phyloP scores from a whole-genome alignment of 2,329 filamentous ascomycete species.

The Ophiosphaerella korrae region DNA sequence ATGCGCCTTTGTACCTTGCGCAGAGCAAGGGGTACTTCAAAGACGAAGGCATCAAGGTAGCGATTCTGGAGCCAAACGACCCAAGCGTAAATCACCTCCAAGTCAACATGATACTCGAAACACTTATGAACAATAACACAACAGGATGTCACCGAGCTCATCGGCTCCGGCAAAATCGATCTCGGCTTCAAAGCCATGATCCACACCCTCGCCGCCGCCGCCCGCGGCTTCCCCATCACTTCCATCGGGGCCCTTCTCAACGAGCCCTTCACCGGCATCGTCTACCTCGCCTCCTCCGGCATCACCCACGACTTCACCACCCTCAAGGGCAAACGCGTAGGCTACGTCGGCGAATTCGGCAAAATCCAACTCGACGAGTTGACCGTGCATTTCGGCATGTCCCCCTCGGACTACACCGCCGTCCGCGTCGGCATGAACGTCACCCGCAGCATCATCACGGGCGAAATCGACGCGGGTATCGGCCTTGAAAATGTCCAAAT shows the following conservation, averaged over 20 bases:
- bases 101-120: not conserved
- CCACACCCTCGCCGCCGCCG: constrained; percentile 78
- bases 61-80: constrained; percentile 77
- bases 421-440: constrained; percentile 84
- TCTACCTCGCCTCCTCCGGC: constrained; percentile 75
- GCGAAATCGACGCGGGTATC: constrained; percentile 74
- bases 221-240: constrained; percentile 72
- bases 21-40: constrained; percentile 77
- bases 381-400: constrained; percentile 77
- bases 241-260: constrained; percentile 78
- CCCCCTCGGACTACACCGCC: constrained; percentile 73
- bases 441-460: constrained; percentile 74
- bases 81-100: constrained; percentile 61
- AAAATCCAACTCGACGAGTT: constrained; percentile 84
- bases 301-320: constrained; percentile 77
- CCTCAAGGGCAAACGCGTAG: constrained; percentile 76
- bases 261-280: constrained; percentile 78
- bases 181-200: constrained; percentile 87
- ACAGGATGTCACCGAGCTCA: constrained; percentile 79
- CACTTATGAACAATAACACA: constrained; percentile 5
- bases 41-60: constrained; percentile 77
- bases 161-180: constrained; percentile 75
- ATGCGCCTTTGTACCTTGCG: constrained; percentile 76
- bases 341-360: constrained; percentile 80
- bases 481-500: constrained; percentile 83